phyloP scores from a whole-genome alignment of 164 flowering plant genomes.

The Umbellularia californica region DNA sequence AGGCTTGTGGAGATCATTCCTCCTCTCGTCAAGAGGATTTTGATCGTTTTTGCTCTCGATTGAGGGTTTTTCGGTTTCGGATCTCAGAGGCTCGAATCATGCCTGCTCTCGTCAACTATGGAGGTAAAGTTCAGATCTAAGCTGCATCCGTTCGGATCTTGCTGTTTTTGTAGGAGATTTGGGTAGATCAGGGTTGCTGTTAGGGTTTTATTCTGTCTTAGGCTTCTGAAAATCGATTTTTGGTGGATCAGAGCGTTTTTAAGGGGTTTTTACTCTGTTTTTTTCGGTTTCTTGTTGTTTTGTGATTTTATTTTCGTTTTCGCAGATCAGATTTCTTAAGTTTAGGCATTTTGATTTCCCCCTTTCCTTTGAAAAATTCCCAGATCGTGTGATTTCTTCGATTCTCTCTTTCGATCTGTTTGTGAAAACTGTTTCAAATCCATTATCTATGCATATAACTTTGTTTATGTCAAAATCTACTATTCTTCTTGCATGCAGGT shows the following conservation, averaged over 20 bases:
- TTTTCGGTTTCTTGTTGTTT: no score
- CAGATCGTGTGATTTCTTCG: no score
- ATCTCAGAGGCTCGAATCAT: slow-evolving; percentile 14
- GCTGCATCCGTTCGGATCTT: neutral
- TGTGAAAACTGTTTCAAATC: no score
- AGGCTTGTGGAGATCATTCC: neutral
- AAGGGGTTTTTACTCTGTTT: no score
- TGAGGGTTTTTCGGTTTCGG: slow-evolving; percentile 13
- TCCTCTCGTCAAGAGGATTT: neutral
- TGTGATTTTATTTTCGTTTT: no score
- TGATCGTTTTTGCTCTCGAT: slow-evolving; percentile 15
- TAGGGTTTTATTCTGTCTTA: neutral
- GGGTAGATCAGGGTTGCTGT: neutral
- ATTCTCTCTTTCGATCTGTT: no score
- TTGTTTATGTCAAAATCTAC: no score
- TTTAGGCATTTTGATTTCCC: no score
- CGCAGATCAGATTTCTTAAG: no score
- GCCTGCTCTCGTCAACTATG: slow-evolving; percentile 32
- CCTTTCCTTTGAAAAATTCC: no score
- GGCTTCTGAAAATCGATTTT: neutral
- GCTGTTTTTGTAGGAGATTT: neutral
- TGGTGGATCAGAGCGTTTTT: no score
- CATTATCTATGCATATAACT: no score
- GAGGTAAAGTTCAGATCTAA: slow-evolving; percentile 20
- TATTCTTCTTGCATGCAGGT: slow-evolving; percentile 74